Evolutionary conservation across 345 rosid genomes (phyloP).

Genomic region (Euphorbia lathyris): DNA sequence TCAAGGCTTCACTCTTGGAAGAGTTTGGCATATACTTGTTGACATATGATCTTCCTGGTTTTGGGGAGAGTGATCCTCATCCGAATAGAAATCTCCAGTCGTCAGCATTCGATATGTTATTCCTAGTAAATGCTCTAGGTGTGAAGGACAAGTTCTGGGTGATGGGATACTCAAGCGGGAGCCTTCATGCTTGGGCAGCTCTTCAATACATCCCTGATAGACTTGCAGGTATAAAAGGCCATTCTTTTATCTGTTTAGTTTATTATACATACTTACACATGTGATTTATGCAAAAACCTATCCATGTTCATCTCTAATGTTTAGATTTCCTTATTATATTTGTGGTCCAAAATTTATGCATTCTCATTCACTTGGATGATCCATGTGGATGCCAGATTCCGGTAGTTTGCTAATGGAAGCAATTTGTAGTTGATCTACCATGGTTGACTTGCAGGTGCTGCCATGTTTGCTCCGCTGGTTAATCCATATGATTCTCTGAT

Average conservation of each 20-base stretch:
- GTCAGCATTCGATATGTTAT: constrained; percentile 54
- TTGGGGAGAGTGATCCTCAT: constrained; percentile 78
- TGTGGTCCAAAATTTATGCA: background rate
- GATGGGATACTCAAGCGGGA: constrained; percentile 61
- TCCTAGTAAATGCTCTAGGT: constrained; percentile 48
- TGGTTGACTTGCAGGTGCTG: constrained; percentile 46
- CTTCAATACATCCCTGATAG: constrained; percentile 61
- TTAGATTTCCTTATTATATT: background rate
- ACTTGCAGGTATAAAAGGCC: constrained; percentile 43
- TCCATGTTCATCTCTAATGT: background rate
- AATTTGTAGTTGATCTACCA: background rate
- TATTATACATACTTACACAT: background rate
- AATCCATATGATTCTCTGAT: constrained; percentile 62
- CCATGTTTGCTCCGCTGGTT: constrained; percentile 65
- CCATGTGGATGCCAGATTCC: background rate
- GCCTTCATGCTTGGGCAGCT: constrained; percentile 73
- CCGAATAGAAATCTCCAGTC: constrained; percentile 55
- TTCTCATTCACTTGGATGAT: background rate
- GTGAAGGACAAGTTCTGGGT: constrained; percentile 62
- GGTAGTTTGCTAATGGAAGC: background rate
- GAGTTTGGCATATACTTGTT: constrained; percentile 64
- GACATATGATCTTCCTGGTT: constrained; percentile 77
- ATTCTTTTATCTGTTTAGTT: background rate
- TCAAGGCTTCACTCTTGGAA: constrained; percentile 54
- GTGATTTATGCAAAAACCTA: background rate